Conservation (phyloP, 1,284 basidiomycete genomes). For the Sutorius eximius region DNA sequence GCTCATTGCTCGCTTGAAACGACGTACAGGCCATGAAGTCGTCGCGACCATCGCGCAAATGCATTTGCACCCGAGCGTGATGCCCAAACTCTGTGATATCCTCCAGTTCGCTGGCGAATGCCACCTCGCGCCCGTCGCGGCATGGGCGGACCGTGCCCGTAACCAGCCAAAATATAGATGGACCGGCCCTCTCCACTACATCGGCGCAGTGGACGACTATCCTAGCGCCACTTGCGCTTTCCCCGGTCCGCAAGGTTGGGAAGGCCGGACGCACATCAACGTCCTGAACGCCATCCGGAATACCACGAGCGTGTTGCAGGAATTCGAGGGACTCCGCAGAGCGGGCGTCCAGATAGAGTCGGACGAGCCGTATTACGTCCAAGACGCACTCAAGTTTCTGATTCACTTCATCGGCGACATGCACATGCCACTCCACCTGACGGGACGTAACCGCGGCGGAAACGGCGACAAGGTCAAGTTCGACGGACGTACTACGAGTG, state of each 20-base stretch:
- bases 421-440: slow-evolving; percentile 89
- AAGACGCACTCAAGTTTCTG: slow-evolving; percentile 77
- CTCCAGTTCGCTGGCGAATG: slow-evolving; percentile 55
- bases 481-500: slow-evolving; percentile 67
- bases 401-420: slow-evolving; percentile 90
- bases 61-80: slow-evolving; percentile 76
- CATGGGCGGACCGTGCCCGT: slow-evolving; percentile 83
- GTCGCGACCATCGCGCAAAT: slow-evolving; percentile 93
- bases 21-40: slow-evolving; percentile 76
- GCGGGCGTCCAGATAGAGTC: slow-evolving; percentile 20
- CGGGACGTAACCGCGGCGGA: slow-evolving; percentile 82
- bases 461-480: slow-evolving; percentile 75
- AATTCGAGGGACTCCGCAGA: slow-evolving; percentile 36
- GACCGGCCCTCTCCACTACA: slow-evolving; percentile 73
- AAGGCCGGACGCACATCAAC: slow-evolving; percentile 62
- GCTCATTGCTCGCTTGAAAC: neutral
- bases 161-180: slow-evolving; percentile 57
- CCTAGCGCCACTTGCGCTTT: slow-evolving; percentile 77
- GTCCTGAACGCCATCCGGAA: slow-evolving; percentile 77
- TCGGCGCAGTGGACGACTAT: slow-evolving; percentile 73
- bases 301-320: slow-evolving; percentile 58
- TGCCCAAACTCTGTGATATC: slow-evolving; percentile 67
- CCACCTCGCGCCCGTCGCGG: slow-evolving; percentile 76
- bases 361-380: slow-evolving; percentile 22
- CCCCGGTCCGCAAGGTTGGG: slow-evolving; percentile 79